phyloP scores from a whole-genome alignment of 495 filamentous ascomycete species.

The Trichoderma gamsii region DNA sequence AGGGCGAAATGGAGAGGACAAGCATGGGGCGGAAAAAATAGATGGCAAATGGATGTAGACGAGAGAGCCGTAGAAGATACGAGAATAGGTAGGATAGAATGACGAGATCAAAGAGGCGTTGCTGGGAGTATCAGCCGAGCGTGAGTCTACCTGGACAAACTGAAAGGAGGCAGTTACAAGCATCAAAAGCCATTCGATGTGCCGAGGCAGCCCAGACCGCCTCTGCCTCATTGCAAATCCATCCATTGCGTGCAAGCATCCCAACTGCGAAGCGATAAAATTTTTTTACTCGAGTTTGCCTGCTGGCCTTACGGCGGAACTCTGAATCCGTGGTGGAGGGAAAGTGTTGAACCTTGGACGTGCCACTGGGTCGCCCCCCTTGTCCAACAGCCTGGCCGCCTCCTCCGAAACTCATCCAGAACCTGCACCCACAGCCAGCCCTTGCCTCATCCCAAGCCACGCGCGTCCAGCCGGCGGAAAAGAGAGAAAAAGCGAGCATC shows the following conservation, averaged over 20 bases:
- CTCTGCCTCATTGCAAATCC: neutral
- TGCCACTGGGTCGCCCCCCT: slow-evolving; percentile 14
- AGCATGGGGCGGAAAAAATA: no score
- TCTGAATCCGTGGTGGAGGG: slow-evolving; percentile 13
- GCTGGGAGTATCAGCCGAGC: no score
- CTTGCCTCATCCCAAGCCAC: neutral
- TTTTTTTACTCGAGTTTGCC: neutral
- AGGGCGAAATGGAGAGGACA: no score
- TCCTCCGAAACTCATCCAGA: slow-evolving; percentile 14
- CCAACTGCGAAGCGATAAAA: neutral
- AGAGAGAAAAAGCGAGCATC: neutral
- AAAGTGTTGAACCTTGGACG: slow-evolving; percentile 14
- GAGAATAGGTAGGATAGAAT: neutral
- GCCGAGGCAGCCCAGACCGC: neutral
- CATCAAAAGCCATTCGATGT: neutral
- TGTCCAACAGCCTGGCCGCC: slow-evolving; percentile 13
- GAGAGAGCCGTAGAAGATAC: neutral
- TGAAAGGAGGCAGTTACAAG: neutral
- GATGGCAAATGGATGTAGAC: no score
- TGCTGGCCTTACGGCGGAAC: neutral
- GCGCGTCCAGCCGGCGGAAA: neutral
- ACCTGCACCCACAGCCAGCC: slow-evolving; percentile 7
- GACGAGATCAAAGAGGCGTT: neutral
- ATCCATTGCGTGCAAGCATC: neutral
- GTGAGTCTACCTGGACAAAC: neutral